A percentile compares a stretch with the other conserved stretches of the same genome.
Evolutionary conservation across 78 protist species (phyloP).

Genomic region (Dictyostelium discoideum): DNA sequence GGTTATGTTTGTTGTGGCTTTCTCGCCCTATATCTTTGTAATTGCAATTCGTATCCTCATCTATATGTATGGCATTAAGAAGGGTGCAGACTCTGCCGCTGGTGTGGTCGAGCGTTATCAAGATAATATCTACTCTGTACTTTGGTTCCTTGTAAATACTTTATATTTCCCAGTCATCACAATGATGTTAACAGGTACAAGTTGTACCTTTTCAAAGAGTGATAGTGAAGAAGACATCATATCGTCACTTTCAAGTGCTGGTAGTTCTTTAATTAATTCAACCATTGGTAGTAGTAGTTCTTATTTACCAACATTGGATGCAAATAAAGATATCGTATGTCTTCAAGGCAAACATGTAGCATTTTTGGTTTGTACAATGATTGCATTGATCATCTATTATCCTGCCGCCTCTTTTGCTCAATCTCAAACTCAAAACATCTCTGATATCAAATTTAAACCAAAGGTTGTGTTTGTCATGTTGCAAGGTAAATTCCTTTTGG

Average conservation of each 20-base stretch:
- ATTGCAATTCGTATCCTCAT: constrained; percentile 75
- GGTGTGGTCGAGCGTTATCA: constrained; percentile 65
- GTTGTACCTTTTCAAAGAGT: constrained; percentile 46
- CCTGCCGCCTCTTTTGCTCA: constrained; percentile 80
- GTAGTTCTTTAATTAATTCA: neutral
- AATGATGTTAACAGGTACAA: constrained; percentile 73
- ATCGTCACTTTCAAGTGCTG: neutral
- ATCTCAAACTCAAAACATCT: constrained; percentile 75
- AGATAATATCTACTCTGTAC: constrained; percentile 66
- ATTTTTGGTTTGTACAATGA: constrained; percentile 71
- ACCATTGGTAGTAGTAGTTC: neutral
- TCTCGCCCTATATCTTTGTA: constrained; percentile 69
- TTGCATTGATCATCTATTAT: constrained; percentile 62
- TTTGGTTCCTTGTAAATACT: constrained; percentile 74
- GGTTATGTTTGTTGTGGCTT: constrained; percentile 75
- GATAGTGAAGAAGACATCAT: neutral
- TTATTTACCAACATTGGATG: constrained; percentile 35
- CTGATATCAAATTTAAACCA: constrained; percentile 74
- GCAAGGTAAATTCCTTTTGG: constrained; percentile 70
- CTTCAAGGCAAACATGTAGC: constrained; percentile 56
- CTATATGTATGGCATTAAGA: constrained; percentile 72
- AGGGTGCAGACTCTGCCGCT: constrained; percentile 64
- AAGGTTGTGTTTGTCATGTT: constrained; percentile 73
- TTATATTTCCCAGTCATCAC: constrained; percentile 77
- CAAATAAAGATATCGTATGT: constrained; percentile 35